Evolutionary conservation across 1,284 basidiomycete genomes (phyloP).

Genomic region (Ganoderma lucidum): DNA sequence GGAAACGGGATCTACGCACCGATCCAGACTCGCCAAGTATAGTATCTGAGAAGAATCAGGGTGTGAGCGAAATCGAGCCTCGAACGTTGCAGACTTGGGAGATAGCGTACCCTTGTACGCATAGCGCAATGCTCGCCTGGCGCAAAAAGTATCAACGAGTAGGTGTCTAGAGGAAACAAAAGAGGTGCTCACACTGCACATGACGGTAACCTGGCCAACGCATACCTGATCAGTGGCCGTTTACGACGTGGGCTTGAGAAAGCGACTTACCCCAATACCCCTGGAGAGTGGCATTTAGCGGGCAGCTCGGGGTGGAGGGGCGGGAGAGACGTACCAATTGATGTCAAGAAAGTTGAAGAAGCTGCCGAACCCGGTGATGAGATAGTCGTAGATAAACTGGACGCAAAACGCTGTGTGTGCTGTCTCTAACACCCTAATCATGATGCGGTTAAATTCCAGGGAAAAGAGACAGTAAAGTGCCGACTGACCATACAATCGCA

Average conservation of each 20-base stretch:
- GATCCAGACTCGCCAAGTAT: conserved; percentile 32
- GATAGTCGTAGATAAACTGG: conserved; percentile 35
- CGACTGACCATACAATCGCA: conserved; percentile 27
- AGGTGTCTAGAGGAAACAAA: background rate
- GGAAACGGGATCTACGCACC: conserved; percentile 16
- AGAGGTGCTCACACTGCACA: conserved; percentile 26
- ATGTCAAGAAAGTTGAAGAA: conserved; percentile 21
- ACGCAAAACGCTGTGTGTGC: conserved; percentile 33
- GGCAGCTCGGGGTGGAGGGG: background rate
- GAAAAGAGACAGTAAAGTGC: background rate
- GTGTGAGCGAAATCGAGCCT: background rate
- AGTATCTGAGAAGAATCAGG: conserved; percentile 20
- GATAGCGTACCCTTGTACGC: conserved; percentile 30
- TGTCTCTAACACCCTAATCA: conserved; percentile 29
- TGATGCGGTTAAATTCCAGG: background rate
- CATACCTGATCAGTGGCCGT: conserved; percentile 5
- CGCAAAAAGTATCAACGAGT: background rate
- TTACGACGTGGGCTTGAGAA: background rate
- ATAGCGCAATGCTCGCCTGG: conserved; percentile 29
- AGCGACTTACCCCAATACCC: conserved; percentile 27
- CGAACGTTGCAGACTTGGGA: background rate
- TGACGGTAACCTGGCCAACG: conserved; percentile 22
- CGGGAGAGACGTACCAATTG: conserved; percentile 21
- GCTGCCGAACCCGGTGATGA: conserved; percentile 30
- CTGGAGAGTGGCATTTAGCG: background rate